Conservation (phyloP, 495 filamentous ascomycete species). For the Aspergillus nidulans region DNA sequence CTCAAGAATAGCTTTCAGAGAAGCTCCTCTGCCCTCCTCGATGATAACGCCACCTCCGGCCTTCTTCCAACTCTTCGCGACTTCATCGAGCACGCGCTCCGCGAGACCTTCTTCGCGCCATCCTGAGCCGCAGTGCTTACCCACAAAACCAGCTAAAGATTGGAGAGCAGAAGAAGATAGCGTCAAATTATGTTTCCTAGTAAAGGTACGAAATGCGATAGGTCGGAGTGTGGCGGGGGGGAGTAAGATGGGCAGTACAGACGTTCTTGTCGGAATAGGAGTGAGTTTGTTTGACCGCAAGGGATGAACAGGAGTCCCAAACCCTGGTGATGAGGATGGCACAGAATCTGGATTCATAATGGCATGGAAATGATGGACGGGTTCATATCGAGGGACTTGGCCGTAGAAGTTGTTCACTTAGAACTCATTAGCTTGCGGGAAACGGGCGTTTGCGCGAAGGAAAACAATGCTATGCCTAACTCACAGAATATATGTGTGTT, state of each 20-base stretch:
- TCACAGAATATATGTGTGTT: no score
- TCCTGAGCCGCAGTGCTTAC: conserved; percentile 87
- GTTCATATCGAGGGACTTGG: neutral
- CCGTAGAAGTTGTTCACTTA: neutral
- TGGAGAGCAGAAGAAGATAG: conserved; percentile 84
- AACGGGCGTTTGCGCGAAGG: neutral
- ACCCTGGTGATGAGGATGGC: conserved; percentile 84
- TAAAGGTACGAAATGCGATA: conserved; percentile 91
- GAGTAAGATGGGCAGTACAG: conserved; percentile 82
- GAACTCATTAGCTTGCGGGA: neutral
- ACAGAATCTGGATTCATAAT: conserved; percentile 49
- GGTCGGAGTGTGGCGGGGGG: conserved; percentile 83
- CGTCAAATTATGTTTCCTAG: conserved; percentile 94
- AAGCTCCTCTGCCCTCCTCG: conserved; percentile 68
- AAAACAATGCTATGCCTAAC: neutral
- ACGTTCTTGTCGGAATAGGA: conserved; percentile 56
- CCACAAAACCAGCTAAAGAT: conserved; percentile 80
- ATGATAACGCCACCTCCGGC: conserved; percentile 80
- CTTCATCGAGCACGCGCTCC: conserved; percentile 87
- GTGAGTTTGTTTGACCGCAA: conserved; percentile 43
- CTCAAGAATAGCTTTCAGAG: conserved; percentile 75
- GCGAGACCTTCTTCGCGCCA: conserved; percentile 95
- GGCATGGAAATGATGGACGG: conserved; percentile 9
- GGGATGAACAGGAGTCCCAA: conserved; percentile 76
- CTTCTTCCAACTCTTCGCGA: conserved; percentile 85